Base-by-base conservation (phyloP, 108 stramenopile genomes). In the Nannochloropsis gaditana region DNA sequence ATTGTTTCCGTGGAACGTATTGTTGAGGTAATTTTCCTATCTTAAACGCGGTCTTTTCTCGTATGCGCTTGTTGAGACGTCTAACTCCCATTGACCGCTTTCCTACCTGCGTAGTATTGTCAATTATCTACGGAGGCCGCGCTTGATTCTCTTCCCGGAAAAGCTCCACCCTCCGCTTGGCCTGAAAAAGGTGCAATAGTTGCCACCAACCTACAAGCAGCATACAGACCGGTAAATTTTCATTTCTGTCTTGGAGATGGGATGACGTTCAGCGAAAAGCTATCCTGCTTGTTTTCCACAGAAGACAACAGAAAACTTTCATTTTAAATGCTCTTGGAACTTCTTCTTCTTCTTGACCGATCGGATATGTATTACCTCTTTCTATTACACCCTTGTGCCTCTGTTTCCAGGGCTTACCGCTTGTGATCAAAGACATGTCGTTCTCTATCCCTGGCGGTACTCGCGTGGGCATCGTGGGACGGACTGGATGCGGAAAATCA, bases 1-100 rank as follows among this genome's bases (percentile, higher is more conserved):
- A 96, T 99, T 94, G 94, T 97, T 59, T 91, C 93, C 43, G 94
- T 96, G 11, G 97, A 98, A 84, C 91, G 97, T 21, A 88, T 97
- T 43, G 79, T 94, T 9, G 31, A 31, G 31, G 31, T 31, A 92
- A 93, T 31, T 31, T 31, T 31, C 31, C 31, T 31, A 31, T 31
- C 31, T 31, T 31, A 31, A 31, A 31, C 31, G 31, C 1, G 31
- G 31, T 31, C 31, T 31, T 31, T 1, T 31, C 31, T 31, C 31
- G 31, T 0, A 31, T 31, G 31, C 31, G 31, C 31, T 31, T 31
- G 31, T 31, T 31, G 31, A 31, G 0, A 31, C 31, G 31, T 31
- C 31, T 31, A 31, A 31, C 31, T 31, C 0, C 31, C 31, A 31
- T 31, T 31, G 31, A 31, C 31, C 31, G 31, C 31, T 31, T 31